These are phyloP conservation scores for Artemisia annua DNA, from an alignment of 129 eudicot species.

Conservation along the genomic window DNA sequence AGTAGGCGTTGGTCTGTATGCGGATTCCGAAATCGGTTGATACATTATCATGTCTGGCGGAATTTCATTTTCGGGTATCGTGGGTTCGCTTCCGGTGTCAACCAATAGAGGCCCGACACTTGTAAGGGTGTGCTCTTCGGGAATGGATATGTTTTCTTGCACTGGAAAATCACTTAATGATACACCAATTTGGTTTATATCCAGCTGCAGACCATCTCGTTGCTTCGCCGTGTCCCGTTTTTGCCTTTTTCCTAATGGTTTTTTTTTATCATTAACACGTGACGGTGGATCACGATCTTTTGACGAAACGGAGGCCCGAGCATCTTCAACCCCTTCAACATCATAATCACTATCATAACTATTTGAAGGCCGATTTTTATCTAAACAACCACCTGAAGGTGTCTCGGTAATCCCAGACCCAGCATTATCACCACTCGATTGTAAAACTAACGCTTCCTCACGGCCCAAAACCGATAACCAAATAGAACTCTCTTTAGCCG, in stretches of 20 bases:
- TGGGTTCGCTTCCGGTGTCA: slow-evolving; percentile 25
- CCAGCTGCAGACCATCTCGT: slow-evolving; percentile 24
- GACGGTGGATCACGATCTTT: slow-evolving; percentile 33
- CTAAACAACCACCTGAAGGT: slow-evolving; percentile 37
- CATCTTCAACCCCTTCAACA: slow-evolving; percentile 56
- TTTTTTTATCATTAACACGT: slow-evolving; percentile 16
- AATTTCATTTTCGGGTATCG: slow-evolving; percentile 29
- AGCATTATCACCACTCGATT: slow-evolving; percentile 64
- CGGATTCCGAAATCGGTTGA: slow-evolving; percentile 46
- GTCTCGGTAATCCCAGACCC: slow-evolving; percentile 66
- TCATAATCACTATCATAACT: slow-evolving; percentile 81
- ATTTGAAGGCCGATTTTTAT: slow-evolving; percentile 52
- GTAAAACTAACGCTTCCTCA: slow-evolving; percentile 65
- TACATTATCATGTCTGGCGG: slow-evolving; percentile 31
- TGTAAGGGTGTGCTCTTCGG: slow-evolving; percentile 23
- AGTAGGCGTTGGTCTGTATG: slow-evolving; percentile 23
- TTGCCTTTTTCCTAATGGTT: slow-evolving; percentile 19
- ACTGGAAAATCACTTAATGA: slow-evolving; percentile 14
- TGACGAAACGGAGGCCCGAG: slow-evolving; percentile 66
- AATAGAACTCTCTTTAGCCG: slow-evolving; percentile 32
- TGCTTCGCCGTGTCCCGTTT: slow-evolving; percentile 30
- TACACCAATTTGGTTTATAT: slow-evolving; percentile 24
- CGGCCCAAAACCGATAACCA: slow-evolving; percentile 79
- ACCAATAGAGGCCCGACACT: slow-evolving; percentile 24
- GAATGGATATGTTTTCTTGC: slow-evolving; percentile 25